A percentile compares a stretch with the other conserved stretches of the same genome.
Conservation (phyloP, 257 asterid genomes). For the Forsythia suspensa region DNA sequence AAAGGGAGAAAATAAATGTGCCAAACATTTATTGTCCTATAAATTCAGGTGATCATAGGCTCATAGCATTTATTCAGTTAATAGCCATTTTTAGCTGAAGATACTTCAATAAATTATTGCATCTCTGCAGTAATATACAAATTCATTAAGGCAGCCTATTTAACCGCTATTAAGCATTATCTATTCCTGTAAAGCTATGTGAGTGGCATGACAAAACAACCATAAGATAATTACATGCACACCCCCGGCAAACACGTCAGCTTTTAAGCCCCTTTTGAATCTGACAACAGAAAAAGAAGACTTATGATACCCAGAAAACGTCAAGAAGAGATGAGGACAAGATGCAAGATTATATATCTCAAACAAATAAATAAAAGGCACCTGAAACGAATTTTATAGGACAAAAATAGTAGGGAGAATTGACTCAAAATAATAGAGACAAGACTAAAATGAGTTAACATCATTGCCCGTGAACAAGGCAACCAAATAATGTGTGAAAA, state of each 20-base stretch:
- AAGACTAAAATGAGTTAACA: neutral
- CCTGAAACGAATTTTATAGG: slow-evolving; percentile 58
- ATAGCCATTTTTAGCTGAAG: neutral
- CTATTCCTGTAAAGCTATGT: neutral
- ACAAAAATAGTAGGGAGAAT: neutral
- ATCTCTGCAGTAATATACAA: neutral
- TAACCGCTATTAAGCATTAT: neutral
- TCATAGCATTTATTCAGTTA: neutral
- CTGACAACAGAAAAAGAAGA: neutral
- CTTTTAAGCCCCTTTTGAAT: neutral
- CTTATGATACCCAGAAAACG: neutral
- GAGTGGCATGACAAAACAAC: neutral
- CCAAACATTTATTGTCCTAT: neutral
- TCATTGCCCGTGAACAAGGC: neutral
- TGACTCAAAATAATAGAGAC: neutral
- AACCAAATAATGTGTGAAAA: slow-evolving; percentile 17
- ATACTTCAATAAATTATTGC: neutral
- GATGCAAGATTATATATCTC: neutral
- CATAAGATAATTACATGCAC: neutral
- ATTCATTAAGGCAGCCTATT: neutral
- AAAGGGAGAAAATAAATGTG: neutral
- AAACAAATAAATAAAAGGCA: neutral
- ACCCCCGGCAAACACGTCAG: neutral
- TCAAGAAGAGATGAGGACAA: neutral
- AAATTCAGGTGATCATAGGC: neutral